Percentiles rank a stretch among this genome's conserved stretches.
These are phyloP conservation scores for Tetrapisispora phaffii DNA, from an alignment of 805 yeast species.

Conservation along the genomic window DNA sequence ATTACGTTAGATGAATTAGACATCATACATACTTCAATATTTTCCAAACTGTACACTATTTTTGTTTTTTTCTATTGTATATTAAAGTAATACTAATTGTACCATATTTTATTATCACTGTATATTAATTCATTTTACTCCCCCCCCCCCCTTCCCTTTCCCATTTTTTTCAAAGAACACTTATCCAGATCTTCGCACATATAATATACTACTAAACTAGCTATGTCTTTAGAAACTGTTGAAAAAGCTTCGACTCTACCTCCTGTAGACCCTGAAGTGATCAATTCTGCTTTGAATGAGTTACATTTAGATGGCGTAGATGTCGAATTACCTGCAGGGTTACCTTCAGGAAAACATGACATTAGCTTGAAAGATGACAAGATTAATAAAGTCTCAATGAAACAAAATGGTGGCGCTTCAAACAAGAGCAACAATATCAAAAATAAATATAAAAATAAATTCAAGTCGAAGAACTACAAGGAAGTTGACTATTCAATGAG, in stretches of 20 bases:
- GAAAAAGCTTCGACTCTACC: constrained; percentile 3
- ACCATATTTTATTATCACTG: constrained; percentile 1
- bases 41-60: not conserved
- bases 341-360: not conserved
- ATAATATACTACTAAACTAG: not conserved
- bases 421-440: not conserved
- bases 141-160: not conserved
- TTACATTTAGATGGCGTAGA: constrained; percentile 23
- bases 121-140: not conserved
- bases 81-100: not conserved
- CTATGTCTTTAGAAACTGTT: constrained; percentile 3
- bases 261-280: constrained; percentile 21
- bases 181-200: not conserved
- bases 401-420: not conserved
- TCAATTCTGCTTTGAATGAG: constrained; percentile 27
- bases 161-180: not conserved
- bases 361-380: not conserved
- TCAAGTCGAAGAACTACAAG: not conserved
- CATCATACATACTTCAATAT: not conserved
- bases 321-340: constrained; percentile 2
- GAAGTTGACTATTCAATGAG: not conserved
- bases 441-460: not conserved
- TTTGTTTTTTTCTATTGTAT: not conserved
- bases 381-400: not conserved
- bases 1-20: not conserved